Percentiles rank a stretch among this genome's conserved stretches.
phyloP scores from a whole-genome alignment of 2,329 filamentous ascomycete species.

The Clarireedia hainanense region DNA sequence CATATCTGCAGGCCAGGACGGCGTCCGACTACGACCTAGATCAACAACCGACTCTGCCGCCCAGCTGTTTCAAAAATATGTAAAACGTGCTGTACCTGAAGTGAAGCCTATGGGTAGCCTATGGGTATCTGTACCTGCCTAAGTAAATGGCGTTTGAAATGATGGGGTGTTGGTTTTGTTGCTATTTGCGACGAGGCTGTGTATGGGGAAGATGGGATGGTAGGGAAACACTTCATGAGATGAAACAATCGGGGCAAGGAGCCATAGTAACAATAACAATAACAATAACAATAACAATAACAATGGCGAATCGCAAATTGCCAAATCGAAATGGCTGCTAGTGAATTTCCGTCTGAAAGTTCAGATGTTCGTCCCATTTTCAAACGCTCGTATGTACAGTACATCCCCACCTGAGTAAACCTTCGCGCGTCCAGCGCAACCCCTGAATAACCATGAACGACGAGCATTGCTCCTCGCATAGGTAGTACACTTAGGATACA shows the following conservation, averaged over 20 bases:
- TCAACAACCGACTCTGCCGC: neutral
- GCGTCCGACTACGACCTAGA: neutral
- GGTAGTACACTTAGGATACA: neutral
- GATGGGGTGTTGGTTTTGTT: neutral
- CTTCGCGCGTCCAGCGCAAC: neutral
- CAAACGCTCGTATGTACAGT: neutral
- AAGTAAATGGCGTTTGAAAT: neutral
- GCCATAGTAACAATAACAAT: too few species aligned
- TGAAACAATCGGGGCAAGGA: too few species aligned
- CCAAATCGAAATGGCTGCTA: too few species aligned
- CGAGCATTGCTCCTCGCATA: neutral
- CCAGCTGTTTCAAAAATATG: conserved; percentile 4
- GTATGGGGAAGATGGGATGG: neutral
- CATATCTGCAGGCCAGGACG: neutral
- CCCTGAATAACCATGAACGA: neutral
- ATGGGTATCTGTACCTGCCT: neutral
- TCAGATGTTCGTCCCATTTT: neutral
- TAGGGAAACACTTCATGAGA: neutral
- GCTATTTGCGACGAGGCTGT: conserved; percentile 8
- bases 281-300: too few species aligned
- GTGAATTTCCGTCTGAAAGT: too few species aligned
- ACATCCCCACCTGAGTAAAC: too few species aligned
- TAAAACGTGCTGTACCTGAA: conserved; percentile 8
- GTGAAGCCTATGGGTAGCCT: neutral
- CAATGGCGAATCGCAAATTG: neutral